A percentile compares a stretch with the other conserved stretches of the same genome.
phyloP scores from a whole-genome alignment of 345 rosid species.

The Geranium rotundifolium region DNA sequence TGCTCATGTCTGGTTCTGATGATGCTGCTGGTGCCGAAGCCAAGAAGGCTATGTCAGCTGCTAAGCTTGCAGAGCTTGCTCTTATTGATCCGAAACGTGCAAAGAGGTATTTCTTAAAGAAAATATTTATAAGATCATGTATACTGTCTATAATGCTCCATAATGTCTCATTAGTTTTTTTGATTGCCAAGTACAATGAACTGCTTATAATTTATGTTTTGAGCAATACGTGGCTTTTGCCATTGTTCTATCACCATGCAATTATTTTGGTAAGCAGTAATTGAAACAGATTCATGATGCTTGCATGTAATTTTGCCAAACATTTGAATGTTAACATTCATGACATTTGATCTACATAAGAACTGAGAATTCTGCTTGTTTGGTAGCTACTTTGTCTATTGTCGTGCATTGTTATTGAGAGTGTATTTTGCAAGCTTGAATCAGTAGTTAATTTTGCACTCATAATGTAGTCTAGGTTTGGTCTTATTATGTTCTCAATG shows the following conservation, averaged over 20 bases:
- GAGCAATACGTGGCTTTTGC: not conserved
- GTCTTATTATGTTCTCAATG: too few relatives aligned
- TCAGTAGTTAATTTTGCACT: not conserved
- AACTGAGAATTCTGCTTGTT: not conserved
- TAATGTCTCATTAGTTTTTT: too few relatives aligned
- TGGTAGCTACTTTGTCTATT: not conserved
- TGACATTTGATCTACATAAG: not conserved
- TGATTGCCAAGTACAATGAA: too few relatives aligned
- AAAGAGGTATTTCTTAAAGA: constrained; percentile 46
- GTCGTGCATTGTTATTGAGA: not conserved
- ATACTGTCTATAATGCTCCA: not conserved
- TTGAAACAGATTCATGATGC: not conserved
- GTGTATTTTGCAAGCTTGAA: not conserved
- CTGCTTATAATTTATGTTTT: too few relatives aligned
- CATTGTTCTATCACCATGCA: not conserved
- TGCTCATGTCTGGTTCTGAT: constrained; percentile 65
- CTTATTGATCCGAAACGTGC: constrained; percentile 93
- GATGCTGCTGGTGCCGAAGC: constrained; percentile 42
- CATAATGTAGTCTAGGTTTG: not conserved
- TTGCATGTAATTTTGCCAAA: not conserved
- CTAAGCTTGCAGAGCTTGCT: constrained; percentile 98
- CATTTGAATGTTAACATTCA: not conserved
- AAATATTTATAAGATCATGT: not conserved
- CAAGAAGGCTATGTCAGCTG: constrained; percentile 81
- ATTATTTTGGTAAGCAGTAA: not conserved